Conservation (phyloP, 176 grass and related monocot genomes). For the Dactylis glomerata region DNA sequence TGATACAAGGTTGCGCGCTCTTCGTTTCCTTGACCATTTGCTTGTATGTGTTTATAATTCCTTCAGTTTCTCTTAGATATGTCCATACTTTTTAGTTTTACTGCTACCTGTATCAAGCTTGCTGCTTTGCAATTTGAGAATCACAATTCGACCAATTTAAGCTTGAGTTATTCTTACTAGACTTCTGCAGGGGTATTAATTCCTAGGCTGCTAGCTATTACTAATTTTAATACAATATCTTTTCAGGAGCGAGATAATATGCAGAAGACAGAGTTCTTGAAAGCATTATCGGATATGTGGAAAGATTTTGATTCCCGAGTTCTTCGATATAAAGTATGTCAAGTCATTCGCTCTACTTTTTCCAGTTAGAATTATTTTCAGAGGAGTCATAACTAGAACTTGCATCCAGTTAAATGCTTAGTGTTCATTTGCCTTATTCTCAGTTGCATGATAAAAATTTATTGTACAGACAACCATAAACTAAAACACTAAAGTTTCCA, state of each 20-base stretch:
- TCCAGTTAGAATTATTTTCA: neutral
- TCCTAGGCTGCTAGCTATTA: constrained; percentile 14
- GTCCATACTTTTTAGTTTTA: neutral
- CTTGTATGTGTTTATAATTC: constrained; percentile 63
- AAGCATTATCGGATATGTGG: constrained; percentile 98
- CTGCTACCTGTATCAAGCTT: constrained; percentile 1
- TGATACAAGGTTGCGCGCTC: constrained; percentile 95
- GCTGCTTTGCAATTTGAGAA: constrained; percentile 23
- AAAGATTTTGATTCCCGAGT: constrained; percentile 97
- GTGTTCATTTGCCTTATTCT: neutral
- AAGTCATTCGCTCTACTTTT: constrained; percentile 28
- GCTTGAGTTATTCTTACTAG: neutral
- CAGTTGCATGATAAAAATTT: neutral
- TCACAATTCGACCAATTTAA: constrained; percentile 14
- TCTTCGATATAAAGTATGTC: constrained; percentile 88
- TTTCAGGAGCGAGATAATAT: constrained; percentile 99
- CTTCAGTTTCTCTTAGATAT: constrained; percentile 1
- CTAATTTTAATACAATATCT: constrained; percentile 12
- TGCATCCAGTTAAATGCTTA: constrained; percentile 12
- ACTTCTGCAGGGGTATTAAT: neutral
- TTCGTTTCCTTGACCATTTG: constrained; percentile 99
- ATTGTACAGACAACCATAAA: neutral
- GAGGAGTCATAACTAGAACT: neutral
- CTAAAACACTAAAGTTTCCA: neutral
- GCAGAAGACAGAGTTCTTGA: constrained; percentile 99